phyloP scores from a whole-genome alignment of 805 yeast species.

The Saturnispora sekii region DNA sequence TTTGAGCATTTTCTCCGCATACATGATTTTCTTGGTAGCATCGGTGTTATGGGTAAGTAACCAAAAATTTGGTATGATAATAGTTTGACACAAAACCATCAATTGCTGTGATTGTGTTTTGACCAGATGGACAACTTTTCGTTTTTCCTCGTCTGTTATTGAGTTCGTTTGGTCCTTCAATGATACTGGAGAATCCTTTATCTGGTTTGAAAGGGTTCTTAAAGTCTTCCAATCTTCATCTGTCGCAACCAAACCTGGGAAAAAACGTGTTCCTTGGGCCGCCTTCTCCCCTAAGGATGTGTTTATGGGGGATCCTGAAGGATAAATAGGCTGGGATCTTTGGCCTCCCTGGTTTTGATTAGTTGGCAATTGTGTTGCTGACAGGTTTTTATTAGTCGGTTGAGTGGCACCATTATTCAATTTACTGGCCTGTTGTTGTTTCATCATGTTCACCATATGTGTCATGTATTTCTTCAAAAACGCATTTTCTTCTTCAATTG shows the following conservation, averaged over 20 bases:
- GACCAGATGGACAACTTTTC: slow-evolving; percentile 44
- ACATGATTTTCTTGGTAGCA: slow-evolving; percentile 68
- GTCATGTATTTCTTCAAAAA: slow-evolving; percentile 27
- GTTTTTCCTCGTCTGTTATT: slow-evolving; percentile 56
- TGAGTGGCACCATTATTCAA: slow-evolving; percentile 10
- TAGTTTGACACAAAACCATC: slow-evolving; percentile 58
- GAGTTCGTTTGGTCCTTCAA: slow-evolving; percentile 55
- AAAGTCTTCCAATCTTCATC: slow-evolving; percentile 57
- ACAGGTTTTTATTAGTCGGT: slow-evolving; percentile 15
- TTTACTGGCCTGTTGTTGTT: slow-evolving; percentile 7
- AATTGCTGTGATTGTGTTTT: slow-evolving; percentile 43
- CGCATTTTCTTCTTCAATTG: slow-evolving; percentile 28
- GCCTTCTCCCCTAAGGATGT: slow-evolving; percentile 5
- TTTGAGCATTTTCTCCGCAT: slow-evolving; percentile 69
- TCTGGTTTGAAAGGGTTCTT: slow-evolving; percentile 58
- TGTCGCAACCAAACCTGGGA: slow-evolving; percentile 32
- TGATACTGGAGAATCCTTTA: slow-evolving; percentile 53
- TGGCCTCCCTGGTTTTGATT: slow-evolving; percentile 22
- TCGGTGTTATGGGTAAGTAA: slow-evolving; percentile 64
- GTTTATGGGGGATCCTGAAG: slow-evolving; percentile 2
- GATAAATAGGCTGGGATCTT: slow-evolving; percentile 13
- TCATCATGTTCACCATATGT: slow-evolving; percentile 20
- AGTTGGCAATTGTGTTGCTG: slow-evolving; percentile 23
- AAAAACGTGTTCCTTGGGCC: slow-evolving; percentile 20
- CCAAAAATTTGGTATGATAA: slow-evolving; percentile 65